These are phyloP conservation scores for Rhodomyrtus tomentosa DNA, from an alignment of 345 rosid genomes.

Conservation along the genomic window DNA sequence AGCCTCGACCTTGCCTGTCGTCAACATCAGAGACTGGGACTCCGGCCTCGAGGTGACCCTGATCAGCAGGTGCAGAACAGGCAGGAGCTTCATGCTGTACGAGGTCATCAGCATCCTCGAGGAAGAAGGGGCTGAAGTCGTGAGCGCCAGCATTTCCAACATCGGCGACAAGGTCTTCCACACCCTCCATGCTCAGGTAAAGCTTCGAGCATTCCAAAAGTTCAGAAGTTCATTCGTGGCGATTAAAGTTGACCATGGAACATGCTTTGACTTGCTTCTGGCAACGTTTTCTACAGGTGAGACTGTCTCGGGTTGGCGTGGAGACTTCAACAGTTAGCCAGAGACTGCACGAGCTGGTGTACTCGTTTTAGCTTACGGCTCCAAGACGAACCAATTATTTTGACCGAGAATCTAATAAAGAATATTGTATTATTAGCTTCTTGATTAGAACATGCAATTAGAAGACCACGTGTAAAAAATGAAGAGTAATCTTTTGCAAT, in stretches of 20 bases:
- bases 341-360: conserved; percentile 9
- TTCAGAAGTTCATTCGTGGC: not conserved
- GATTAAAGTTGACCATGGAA: not conserved
- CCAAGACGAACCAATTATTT: not conserved
- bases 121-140: conserved; percentile 21
- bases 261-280: too few species aligned
- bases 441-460: not conserved
- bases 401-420: not conserved
- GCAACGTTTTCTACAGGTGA: not conserved
- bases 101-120: conserved; percentile 12
- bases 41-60: conserved; percentile 10
- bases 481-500: not conserved
- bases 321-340: conserved; percentile 7
- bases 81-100: conserved; percentile 4
- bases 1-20: not conserved
- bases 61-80: conserved; percentile 1
- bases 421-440: not conserved
- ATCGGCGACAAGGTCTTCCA: conserved; percentile 5
- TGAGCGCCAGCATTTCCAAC: not conserved
- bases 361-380: not conserved
- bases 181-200: conserved; percentile 10
- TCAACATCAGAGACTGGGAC: conserved; percentile 3
- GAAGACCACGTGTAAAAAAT: not conserved
- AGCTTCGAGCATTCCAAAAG: not conserved
- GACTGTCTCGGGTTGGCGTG: conserved; percentile 7